Evolutionary conservation across 2,329 filamentous ascomycete genomes (phyloP).

Genomic region (Aspergillus eucalypticola): DNA sequence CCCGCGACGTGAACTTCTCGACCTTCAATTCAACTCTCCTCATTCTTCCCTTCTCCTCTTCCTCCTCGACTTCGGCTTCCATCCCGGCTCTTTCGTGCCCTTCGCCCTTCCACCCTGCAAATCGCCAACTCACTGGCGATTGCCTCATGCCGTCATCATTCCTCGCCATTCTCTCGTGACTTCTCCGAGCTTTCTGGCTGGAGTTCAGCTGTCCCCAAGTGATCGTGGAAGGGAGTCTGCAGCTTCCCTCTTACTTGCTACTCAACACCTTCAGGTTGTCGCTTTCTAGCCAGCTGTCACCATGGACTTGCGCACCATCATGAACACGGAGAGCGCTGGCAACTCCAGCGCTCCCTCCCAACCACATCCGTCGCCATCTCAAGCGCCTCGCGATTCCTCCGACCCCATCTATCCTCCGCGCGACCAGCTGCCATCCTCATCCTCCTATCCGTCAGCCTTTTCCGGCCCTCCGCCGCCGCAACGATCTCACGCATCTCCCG

Average conservation of each 20-base stretch:
- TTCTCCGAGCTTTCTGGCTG: not conserved
- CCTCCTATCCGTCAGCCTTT: conserved; percentile 31
- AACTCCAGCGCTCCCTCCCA: conserved; percentile 31
- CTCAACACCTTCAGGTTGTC: not conserved
- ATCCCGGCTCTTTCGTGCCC: not conserved
- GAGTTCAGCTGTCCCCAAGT: not conserved
- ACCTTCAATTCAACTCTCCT: not conserved
- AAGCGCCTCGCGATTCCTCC: conserved; percentile 31
- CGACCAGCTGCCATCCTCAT: conserved; percentile 27
- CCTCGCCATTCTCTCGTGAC: not conserved
- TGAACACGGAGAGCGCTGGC: conserved; percentile 48
- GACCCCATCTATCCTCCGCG: conserved; percentile 30
- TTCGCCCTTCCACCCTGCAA: not conserved
- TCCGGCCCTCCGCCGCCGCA: conserved; percentile 38
- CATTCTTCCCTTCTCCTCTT: not conserved
- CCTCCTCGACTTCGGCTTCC: not conserved
- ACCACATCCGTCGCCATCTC: conserved; percentile 27
- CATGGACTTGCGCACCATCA: conserved; percentile 57
- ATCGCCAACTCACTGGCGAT: not conserved
- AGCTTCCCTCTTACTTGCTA: not conserved
- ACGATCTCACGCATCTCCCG: conserved; percentile 47
- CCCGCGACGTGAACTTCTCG: not conserved
- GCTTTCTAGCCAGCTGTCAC: conserved; percentile 15
- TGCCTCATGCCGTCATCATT: no score
- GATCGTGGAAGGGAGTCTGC: not conserved